Percentiles rank a stretch among this genome's conserved stretches.
phyloP scores from a whole-genome alignment of 2,329 filamentous ascomycete genomes.

The Hymenoscyphus scutula region DNA sequence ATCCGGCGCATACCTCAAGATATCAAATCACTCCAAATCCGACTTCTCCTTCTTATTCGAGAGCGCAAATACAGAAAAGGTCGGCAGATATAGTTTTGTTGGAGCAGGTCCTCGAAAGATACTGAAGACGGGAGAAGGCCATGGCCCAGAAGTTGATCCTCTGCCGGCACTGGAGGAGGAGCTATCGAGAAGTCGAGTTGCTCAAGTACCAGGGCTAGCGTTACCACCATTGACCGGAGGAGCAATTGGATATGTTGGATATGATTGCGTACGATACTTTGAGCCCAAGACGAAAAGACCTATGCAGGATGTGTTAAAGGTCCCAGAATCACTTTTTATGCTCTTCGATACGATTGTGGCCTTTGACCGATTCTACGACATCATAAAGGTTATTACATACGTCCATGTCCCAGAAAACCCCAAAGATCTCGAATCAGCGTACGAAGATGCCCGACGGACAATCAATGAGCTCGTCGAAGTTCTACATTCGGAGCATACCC shows the following conservation, averaged over 20 bases:
- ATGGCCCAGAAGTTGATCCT: conserved; percentile 81
- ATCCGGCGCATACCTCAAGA: conserved; percentile 91
- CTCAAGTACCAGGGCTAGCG: conserved; percentile 75
- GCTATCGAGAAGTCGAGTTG: conserved; percentile 74
- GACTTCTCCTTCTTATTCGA: conserved; percentile 93
- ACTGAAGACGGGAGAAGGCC: conserved; percentile 81
- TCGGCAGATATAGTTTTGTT: conserved; percentile 94
- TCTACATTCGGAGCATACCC: conserved; percentile 71
- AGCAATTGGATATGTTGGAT: conserved; percentile 94
- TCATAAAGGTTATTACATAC: conserved; percentile 92
- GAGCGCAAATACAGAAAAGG: conserved; percentile 88
- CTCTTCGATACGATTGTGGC: conserved; percentile 92
- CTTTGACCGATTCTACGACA: conserved; percentile 91
- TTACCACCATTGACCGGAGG: conserved; percentile 87
- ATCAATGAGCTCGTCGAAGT: conserved; percentile 68
- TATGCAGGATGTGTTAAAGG: conserved; percentile 81
- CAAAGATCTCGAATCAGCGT: conserved; percentile 62
- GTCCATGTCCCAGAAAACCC: conserved; percentile 63
- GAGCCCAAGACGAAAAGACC: conserved; percentile 92
- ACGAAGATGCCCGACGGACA: conserved; percentile 62
- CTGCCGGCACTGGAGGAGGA: conserved; percentile 79
- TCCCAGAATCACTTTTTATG: conserved; percentile 96
- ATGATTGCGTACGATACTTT: conserved; percentile 96
- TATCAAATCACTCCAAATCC: conserved; percentile 71
- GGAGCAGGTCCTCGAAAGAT: conserved; percentile 78